Evolutionary conservation across 352 stramenopile species (phyloP).

Genomic region (Blastocystis sp.): DNA sequence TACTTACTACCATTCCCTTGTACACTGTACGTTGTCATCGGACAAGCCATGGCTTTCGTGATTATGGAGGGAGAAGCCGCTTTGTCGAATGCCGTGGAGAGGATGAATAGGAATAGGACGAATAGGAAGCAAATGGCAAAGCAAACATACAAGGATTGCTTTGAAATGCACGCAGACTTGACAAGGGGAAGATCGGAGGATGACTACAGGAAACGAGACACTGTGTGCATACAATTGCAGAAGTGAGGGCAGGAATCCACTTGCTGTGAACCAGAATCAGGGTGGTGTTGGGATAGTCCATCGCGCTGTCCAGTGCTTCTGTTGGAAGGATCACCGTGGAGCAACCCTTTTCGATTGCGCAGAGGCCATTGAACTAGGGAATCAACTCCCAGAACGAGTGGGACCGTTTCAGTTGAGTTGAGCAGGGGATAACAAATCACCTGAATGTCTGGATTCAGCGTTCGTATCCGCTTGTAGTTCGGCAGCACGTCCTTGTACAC

Average conservation of each 20-base stretch:
- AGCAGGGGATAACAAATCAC: conserved; percentile 28
- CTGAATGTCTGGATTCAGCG: not conserved
- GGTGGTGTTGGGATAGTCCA: not conserved
- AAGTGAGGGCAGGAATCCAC: not conserved
- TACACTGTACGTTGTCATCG: not conserved
- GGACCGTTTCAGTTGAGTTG: not conserved
- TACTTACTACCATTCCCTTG: not conserved
- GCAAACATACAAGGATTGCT: not conserved
- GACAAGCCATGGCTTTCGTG: not conserved
- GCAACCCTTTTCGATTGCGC: not conserved
- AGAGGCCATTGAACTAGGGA: conserved; percentile 34
- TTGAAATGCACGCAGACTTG: conserved; percentile 11
- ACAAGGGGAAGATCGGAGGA: not conserved
- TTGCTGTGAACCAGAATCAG: not conserved
- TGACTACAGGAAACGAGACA: not conserved
- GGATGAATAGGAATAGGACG: conserved; percentile 35
- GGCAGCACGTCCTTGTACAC: not conserved
- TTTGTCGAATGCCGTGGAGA: conserved; percentile 26
- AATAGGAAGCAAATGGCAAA: conserved; percentile 9
- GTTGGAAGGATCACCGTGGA: conserved; percentile 5
- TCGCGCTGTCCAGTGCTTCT: not conserved
- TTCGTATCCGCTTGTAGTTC: not conserved
- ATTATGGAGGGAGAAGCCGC: not conserved
- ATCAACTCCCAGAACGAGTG: not conserved
- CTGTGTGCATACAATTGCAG: not conserved